These are phyloP conservation scores for Zymoseptoria crescenta DNA, from an alignment of 2,329 filamentous ascomycete species.

Conservation along the genomic window DNA sequence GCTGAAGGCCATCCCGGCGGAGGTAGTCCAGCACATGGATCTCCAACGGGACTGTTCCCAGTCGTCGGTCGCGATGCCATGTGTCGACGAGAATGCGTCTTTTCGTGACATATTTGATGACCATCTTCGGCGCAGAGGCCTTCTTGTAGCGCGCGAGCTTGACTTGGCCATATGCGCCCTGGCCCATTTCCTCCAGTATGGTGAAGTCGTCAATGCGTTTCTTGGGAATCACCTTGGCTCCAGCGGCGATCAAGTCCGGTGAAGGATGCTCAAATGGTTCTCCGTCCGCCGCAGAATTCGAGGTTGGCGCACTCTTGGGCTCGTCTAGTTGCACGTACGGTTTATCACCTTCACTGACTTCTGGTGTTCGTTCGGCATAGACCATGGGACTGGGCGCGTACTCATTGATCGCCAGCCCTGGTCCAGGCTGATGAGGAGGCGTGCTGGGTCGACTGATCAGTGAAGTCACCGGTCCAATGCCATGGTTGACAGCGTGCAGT, in stretches of 20 bases:
- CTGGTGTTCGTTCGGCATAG: constrained; percentile 25
- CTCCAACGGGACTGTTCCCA: constrained; percentile 91
- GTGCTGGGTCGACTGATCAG: constrained; percentile 58
- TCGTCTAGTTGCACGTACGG: background rate
- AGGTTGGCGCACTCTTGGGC: background rate
- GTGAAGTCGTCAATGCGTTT: constrained; percentile 84
- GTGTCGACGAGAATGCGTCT: constrained; percentile 94
- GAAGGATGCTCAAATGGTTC: constrained; percentile 34
- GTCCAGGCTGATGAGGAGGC: constrained; percentile 62
- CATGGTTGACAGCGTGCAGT: constrained; percentile 65
- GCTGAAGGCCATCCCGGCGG: constrained; percentile 59
- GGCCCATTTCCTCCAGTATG: constrained; percentile 95
- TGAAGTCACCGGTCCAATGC: constrained; percentile 56
- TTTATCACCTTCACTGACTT: constrained; percentile 9
- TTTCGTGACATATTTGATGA: constrained; percentile 97
- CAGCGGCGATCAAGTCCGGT: constrained; percentile 27
- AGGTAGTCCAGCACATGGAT: constrained; percentile 96
- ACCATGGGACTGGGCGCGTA: constrained; percentile 24
- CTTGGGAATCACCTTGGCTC: constrained; percentile 44
- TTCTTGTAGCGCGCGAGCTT: constrained; percentile 86
- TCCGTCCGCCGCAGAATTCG: constrained; percentile 12
- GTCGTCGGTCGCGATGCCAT: constrained; percentile 86
- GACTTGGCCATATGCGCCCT: constrained; percentile 95
- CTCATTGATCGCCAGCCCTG: constrained; percentile 15
- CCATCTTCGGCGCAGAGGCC: constrained; percentile 64